Conservation (phyloP, 768 basidiomycete genomes). For the Cubamyces sp. region DNA sequence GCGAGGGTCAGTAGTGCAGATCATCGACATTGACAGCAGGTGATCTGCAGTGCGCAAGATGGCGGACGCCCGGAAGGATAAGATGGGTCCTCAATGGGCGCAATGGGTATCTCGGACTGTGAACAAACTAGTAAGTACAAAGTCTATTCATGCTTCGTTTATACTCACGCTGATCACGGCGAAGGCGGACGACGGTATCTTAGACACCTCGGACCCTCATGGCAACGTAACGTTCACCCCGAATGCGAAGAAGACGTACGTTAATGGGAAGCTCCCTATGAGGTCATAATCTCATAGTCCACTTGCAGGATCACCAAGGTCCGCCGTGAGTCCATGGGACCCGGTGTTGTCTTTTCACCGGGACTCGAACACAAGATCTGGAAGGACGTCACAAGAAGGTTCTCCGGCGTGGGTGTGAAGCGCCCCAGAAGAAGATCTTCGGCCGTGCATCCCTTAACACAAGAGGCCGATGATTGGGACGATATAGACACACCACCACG, state of each 20-base stretch:
- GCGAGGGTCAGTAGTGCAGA: background rate
- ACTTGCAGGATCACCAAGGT: constrained; percentile 38
- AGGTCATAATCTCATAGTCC: constrained; percentile 7
- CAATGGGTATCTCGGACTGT: constrained; percentile 52
- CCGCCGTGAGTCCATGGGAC: constrained; percentile 38
- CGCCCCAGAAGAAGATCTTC: constrained; percentile 22
- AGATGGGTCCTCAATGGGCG: constrained; percentile 53
- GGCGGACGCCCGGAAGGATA: constrained; percentile 47
- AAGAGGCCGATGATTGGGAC: constrained; percentile 13
- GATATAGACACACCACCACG: constrained; percentile 20
- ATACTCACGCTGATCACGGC: background rate
- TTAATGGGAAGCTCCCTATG: constrained; percentile 4
- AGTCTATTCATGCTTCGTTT: background rate
- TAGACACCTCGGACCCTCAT: constrained; percentile 40
- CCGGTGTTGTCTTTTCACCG: constrained; percentile 32
- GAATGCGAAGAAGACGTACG: constrained; percentile 51
- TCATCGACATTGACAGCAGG: background rate
- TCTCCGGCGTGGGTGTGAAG: constrained; percentile 33
- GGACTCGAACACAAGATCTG: constrained; percentile 43
- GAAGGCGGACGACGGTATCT: constrained; percentile 50
- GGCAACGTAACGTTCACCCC: constrained; percentile 47
- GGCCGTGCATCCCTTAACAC: background rate
- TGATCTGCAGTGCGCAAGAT: constrained; percentile 46
- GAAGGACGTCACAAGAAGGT: constrained; percentile 41
- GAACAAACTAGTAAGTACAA: constrained; percentile 42